Base-by-base conservation (phyloP, 2,329 filamentous ascomycete species). In the Leptoxyphium fumago region DNA sequence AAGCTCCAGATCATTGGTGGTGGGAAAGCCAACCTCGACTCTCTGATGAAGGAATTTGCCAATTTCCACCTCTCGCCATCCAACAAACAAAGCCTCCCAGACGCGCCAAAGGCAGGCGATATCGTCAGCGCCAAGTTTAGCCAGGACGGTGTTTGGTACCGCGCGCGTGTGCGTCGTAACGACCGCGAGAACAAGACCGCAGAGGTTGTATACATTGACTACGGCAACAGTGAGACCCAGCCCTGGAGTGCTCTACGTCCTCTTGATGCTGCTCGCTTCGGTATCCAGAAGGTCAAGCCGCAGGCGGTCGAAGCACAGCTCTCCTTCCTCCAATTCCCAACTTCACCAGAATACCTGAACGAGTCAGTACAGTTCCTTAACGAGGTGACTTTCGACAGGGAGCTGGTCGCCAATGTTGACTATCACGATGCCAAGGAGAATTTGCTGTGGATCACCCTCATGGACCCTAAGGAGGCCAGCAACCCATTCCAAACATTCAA, bases 131-230 rank as follows among this genome's bases (percentile, higher is more conserved):
- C 89, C 56, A 83, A 84, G 61, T 98, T 96, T 70, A 82, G 80
- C 6, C 81, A 80, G 43, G 91, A 98, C 60, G 78, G 81, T 47
- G 79, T 91, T 54, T 98, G 89, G 89, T 98, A 98, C 70, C 84
- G 91, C 48, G 91, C 84, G 29, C 82, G 81, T 48, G 78, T 98
- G 48, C 82, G 88, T 49, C 80, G 88, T 60, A 95, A 96, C 64
- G 91, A 98, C 67, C 86, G 91, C 49, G 75, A 88, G 8, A 81
- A 80, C 57, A 86, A 91, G 73, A 78, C 84, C 55, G 82, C 87
- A 18, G 91, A 98, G 64, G 82, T 98, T 21, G 69, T 93, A 39
- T 98, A 94, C 66, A 78, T 98, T 49, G 91, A 98, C 69, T 98
- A 93, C 64, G 91, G 91, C 55, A 98, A 98, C 73, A 82, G 77